phyloP scores from a whole-genome alignment of 2,329 filamentous ascomycete genomes.

The Cryphonectria nitschkei region DNA sequence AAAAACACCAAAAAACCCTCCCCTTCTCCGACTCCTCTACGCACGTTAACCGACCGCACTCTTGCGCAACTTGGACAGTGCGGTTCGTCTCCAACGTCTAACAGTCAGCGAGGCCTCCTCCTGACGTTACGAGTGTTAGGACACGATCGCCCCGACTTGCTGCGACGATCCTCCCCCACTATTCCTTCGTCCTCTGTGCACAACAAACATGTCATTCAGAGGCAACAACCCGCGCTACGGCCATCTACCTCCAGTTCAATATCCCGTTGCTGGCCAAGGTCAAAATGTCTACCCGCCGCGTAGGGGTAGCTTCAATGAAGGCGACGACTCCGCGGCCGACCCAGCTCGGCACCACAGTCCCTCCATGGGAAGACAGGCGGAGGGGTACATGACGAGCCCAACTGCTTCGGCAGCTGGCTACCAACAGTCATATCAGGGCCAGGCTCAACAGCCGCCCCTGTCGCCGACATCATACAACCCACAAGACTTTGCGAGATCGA shows the following conservation, averaged over 20 bases:
- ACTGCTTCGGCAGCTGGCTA: conserved; percentile 54
- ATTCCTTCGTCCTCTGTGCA: background rate
- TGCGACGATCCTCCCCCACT: background rate
- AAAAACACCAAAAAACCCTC: background rate
- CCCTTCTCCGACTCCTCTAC: background rate
- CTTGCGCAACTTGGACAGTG: conserved; percentile 5
- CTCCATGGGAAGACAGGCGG: conserved; percentile 50
- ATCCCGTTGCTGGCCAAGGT: conserved; percentile 54
- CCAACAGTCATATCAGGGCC: conserved; percentile 54
- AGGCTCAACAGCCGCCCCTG: conserved; percentile 49
- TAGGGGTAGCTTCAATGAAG: conserved; percentile 74
- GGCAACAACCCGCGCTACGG: conserved; percentile 67
- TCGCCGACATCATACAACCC: conserved; percentile 69
- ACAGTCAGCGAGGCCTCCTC: background rate
- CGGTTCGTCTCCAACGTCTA: conserved; percentile 19
- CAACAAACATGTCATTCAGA: conserved; percentile 64
- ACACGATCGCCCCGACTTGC: conserved; percentile 4
- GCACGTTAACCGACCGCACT: background rate
- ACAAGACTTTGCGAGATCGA: conserved; percentile 62
- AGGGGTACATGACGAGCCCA: conserved; percentile 65
- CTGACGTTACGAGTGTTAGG: background rate
- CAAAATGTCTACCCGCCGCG: conserved; percentile 49
- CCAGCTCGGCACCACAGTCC: conserved; percentile 34
- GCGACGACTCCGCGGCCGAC: conserved; percentile 67
- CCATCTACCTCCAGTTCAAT: conserved; percentile 68